Base-by-base conservation (phyloP, 1,284 basidiomycete genomes). In the Cystobasidium pallidum region DNA sequence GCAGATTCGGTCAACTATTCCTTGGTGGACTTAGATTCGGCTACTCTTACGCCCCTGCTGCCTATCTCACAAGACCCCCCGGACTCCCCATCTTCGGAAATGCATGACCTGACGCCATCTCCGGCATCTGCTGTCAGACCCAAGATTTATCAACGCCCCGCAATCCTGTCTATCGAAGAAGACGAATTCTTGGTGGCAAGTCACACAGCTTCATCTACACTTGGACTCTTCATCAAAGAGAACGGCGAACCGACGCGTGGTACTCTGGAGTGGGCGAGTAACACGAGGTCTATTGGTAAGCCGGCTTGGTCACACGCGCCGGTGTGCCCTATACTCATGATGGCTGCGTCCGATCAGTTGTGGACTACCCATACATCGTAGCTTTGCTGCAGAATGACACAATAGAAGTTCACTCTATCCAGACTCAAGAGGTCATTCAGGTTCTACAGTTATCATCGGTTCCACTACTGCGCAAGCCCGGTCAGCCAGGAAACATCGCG, bases 161-260 rank as follows among this genome's bases (percentile, higher is more conserved):
- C 70, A 24, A 72, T 72, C 13, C 17, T 66, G n/a, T 7, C 70
- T 8, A 57, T 72, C 8, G 85, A 86, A 36, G 86, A 86, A 54
- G 86, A 86, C 76, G 92, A 95, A 80, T 95, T 93, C 63, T 76
- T 85, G 41, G 79, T 84, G 8, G 82, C 82, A 3, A 82, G 80
- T 66, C 77, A 78, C 30, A 78, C 74, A 26, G 76, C 68, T n/a
- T 47, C 54, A 19, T 77, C 82, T 76, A 89, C 91, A 0, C 83
- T 95, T 67, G 93, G 93, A 0, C 82, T 95, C 1, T 95, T 96
- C 78, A 84, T 95, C 74, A 91, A 86, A 30, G 87, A 88, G 0
- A 86, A 88, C 13, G 92, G 92, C 0, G 92, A 94, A 80, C 92
- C 93, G 13, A 89, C 92, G 10, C 85, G 93, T 54, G 92, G 92